Conservation (phyloP, 2,329 filamentous ascomycete species). For the Emergomyces orientalis region DNA sequence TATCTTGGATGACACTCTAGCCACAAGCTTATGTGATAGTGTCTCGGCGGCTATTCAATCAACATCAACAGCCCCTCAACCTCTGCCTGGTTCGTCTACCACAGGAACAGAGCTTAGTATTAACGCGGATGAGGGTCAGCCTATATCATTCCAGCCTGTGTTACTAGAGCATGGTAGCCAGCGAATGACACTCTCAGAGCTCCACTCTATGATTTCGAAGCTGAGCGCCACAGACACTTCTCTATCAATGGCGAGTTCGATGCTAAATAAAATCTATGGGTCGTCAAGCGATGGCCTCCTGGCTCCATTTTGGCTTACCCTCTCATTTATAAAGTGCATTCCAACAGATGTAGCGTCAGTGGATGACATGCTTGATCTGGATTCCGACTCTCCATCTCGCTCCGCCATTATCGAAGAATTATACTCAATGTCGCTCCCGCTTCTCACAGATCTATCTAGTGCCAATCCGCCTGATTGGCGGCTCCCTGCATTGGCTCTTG, state of each 20-base stretch:
- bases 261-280: slow-evolving; percentile 55
- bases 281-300: slow-evolving; percentile 52
- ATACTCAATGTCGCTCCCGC: slow-evolving; percentile 35
- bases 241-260: slow-evolving; percentile 49
- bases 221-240: slow-evolving; percentile 39
- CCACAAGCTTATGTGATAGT: slow-evolving; percentile 64
- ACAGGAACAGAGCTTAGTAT: slow-evolving; percentile 23
- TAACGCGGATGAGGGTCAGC: slow-evolving; percentile 18
- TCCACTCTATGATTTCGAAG: slow-evolving; percentile 52
- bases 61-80: slow-evolving; percentile 23
- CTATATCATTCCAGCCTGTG: slow-evolving; percentile 48
- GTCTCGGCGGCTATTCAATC: slow-evolving; percentile 44
- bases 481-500: slow-evolving; percentile 67
- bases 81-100: slow-evolving; percentile 18
- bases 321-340: slow-evolving; percentile 57
- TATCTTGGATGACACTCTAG: slow-evolving; percentile 58
- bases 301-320: slow-evolving; percentile 70
- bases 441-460: slow-evolving; percentile 30
- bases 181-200: slow-evolving; percentile 50
- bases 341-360: slow-evolving; percentile 46
- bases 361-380: slow-evolving; percentile 57
- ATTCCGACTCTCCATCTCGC: slow-evolving; percentile 19
- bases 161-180: slow-evolving; percentile 59
- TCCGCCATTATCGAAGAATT: slow-evolving; percentile 36
- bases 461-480: slow-evolving; percentile 54